Base-by-base conservation (phyloP, 1,139 yeast species). In the Sugiyamaella pinicola region DNA sequence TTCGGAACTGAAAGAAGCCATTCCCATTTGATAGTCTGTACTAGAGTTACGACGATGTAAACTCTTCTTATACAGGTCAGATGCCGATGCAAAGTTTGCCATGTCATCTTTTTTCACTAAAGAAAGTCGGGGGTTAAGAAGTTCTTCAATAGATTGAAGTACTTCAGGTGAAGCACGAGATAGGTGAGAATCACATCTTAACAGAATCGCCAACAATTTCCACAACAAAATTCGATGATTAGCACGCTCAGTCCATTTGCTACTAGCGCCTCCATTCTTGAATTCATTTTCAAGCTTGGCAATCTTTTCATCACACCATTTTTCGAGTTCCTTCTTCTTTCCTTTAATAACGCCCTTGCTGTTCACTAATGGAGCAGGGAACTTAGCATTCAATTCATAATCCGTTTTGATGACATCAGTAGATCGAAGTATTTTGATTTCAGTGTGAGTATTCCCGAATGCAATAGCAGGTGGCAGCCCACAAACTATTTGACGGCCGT, bases 321-420 rank as follows among this genome's bases (percentile, higher is more conserved):
- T 80, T 55, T 81, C 84, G 15, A 85, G 64, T 24, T 84, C 91
- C 64, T 82, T 84, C 69, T 75, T 79, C 66, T 81, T 83, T 17
- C 80, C 69, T 63, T 80, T 84, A 18, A 64, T 56, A 2, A 68
- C 65, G 55, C 81, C 83, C 21, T 69, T 67, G 5, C 65, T 58
- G 17, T 63, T 61, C 9, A 73, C 68, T 49, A 85, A 71, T 0
- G 93, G 91, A 0, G 87, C 88, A 0, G 93, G 93, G 67, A 85
- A 68, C 44, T 77, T 62, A 2, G 66, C 49, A 13, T 58, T 37
- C n/a, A 49, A 43, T 10, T 71, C 71, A 10, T 35, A 40, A 12
- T 46, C 46, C 10, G 66, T 56, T 15, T 31, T 17, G 18, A 38
- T 24, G 19, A 49, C 37, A n/a, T 54, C 54, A 18, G 61, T 59